A percentile compares a stretch with the other conserved stretches of the same genome.
Evolutionary conservation across 345 rosid species (phyloP).

Genomic region (Cardamine occulta): DNA sequence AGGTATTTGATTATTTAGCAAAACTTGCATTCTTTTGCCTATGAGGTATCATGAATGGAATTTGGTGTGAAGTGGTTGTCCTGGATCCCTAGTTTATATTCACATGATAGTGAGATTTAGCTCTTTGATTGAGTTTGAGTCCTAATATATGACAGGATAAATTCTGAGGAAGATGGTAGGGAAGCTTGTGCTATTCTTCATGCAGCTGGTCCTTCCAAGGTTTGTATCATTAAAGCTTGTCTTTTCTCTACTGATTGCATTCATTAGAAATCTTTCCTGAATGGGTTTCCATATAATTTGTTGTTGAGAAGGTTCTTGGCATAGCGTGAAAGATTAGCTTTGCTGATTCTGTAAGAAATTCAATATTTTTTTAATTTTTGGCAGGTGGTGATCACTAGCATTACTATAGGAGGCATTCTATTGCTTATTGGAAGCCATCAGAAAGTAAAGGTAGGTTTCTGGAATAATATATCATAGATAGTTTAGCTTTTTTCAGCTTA

Average conservation of each 20-base stretch:
- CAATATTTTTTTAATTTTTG: constrained; percentile 28
- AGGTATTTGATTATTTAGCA: constrained; percentile 53
- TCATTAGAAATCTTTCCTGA: too few relatives aligned
- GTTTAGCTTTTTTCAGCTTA: not conserved
- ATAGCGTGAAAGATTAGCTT: not conserved
- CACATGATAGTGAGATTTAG: constrained; percentile 8
- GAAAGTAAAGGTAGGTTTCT: constrained; percentile 72
- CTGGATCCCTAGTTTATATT: not conserved
- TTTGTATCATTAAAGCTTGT: too few relatives aligned
- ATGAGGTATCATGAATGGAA: not conserved
- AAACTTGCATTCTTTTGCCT: constrained; percentile 1
- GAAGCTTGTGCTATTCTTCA: constrained; percentile 93
- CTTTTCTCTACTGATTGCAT: too few relatives aligned
- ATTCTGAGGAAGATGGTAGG: constrained; percentile 77
- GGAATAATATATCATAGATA: not conserved
- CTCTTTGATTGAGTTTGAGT: constrained; percentile 7
- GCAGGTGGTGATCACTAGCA: constrained; percentile 98
- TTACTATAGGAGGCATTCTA: constrained; percentile 73
- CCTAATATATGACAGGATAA: constrained; percentile 57
- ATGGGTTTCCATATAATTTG: too few relatives aligned
- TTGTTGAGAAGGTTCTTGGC: constrained; percentile 18
- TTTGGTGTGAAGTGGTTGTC: not conserved
- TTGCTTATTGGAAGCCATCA: constrained; percentile 90
- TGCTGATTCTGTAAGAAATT: not conserved
- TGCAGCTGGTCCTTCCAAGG: constrained; percentile 96